Base-by-base conservation (phyloP, 352 stramenopile species). In the Globisporangium viniferum region DNA sequence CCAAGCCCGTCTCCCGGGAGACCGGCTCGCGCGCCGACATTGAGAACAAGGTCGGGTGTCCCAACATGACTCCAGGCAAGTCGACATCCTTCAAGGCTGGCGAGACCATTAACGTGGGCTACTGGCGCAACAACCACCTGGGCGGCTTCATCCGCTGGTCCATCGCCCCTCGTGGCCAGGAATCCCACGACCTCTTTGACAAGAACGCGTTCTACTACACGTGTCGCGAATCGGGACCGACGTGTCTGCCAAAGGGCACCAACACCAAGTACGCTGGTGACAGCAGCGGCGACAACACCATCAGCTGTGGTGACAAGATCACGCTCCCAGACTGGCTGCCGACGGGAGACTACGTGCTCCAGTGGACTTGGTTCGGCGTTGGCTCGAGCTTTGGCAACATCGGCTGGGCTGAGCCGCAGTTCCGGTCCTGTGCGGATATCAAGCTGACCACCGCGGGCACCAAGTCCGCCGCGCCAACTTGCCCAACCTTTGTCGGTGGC, bases 161-260 rank as follows among this genome's bases (percentile, higher is more conserved):
- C 8, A 66, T 78, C 24, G 72, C 68, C 0, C 48, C 72, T 1
- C 27, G 35, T 0, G 72, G 72, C 12, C 15, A 75, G 15, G 72
- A 78, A 27, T 67, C 68, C 3, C 80, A 81, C 57, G 1, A 69
- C 68, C n/a, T n/a, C 3, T 83, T 89, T 33, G 81, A 89, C 67
- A 64, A 73, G n/a, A 84, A 73, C 36, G 77, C 73, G 5, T 87
- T 89, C 66, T 78, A 72, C 62, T 89, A 89, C 73, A 83, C 79
- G 22, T 89, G 80, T 24, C 80, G 80, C 44, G 80, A 87, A 51
- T 80, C 75, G 10, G 67, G 77, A 7, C 72, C 74, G 27, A 67
- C 72, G 36, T 82, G 76, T 33, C 57, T 86, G 8, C 74, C 77
- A 8, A 66, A 58, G 14, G 72, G 76, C 27, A 75, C 74, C 20